Evolutionary conservation across 441 rosid species (phyloP).

Genomic region (Omphalea diandra): DNA sequence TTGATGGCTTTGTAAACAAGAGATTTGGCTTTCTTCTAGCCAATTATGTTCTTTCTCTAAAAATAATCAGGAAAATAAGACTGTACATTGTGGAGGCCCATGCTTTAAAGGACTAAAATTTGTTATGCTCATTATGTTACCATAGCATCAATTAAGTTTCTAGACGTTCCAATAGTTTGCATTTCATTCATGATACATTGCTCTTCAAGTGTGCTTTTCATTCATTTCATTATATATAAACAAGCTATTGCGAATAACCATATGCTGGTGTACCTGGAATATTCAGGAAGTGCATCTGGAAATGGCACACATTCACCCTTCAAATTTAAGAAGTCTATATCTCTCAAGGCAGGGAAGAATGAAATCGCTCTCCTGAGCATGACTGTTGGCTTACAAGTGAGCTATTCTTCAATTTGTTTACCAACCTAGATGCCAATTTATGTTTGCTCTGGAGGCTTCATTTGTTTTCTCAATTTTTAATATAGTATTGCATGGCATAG

Average conservation of each 20-base stretch:
- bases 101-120: neutral
- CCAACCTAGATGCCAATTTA: neutral
- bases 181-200: neutral
- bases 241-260: conserved; percentile 3
- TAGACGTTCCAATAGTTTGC: neutral
- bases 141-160: neutral
- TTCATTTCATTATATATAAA: neutral
- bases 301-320: conserved; percentile 67
- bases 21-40: neutral
- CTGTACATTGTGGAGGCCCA: too few relatives aligned
- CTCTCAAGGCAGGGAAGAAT: conserved; percentile 80
- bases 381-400: conserved; percentile 90
- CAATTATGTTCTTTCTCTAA: neutral
- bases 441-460: neutral
- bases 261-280: conserved; percentile 21
- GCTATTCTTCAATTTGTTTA: conserved; percentile 19
- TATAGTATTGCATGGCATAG: neutral
- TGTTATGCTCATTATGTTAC: neutral
- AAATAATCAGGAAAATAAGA: too few relatives aligned
- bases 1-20: neutral
- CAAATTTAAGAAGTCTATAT: conserved; percentile 51
- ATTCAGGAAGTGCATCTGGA: conserved; percentile 75
- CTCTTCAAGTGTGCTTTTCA: conserved; percentile 9
- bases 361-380: conserved; percentile 76
- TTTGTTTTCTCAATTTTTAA: neutral